phyloP scores from a whole-genome alignment of 257 asterid species.

The Ajuga chamaepitys region DNA sequence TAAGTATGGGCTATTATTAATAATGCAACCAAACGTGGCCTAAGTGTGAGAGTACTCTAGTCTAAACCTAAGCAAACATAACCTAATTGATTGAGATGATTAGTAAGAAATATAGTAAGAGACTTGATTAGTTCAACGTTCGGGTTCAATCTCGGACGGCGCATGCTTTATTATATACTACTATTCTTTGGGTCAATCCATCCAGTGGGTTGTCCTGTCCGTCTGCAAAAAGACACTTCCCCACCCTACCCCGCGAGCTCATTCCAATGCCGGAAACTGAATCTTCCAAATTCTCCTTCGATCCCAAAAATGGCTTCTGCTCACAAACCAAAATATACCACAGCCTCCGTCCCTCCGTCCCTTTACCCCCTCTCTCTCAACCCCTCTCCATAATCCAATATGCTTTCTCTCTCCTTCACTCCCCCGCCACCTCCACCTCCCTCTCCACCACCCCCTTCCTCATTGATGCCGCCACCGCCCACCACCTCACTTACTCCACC shows the following conservation, averaged over 20 bases:
- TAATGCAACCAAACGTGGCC: too few species aligned
- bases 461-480: slow-evolving; percentile 53
- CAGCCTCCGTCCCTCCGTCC: slow-evolving; percentile 51
- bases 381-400: slow-evolving; percentile 50
- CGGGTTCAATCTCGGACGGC: too few species aligned
- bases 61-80: too few species aligned
- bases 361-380: slow-evolving; percentile 45
- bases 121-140: too few species aligned
- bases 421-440: slow-evolving; percentile 31
- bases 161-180: too few species aligned
- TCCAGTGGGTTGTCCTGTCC: too few species aligned
- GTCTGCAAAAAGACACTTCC: too few species aligned
- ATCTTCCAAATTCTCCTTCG: neutral
- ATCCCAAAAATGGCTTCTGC: slow-evolving; percentile 51
- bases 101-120: too few species aligned
- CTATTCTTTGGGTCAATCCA: too few species aligned
- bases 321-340: slow-evolving; percentile 41
- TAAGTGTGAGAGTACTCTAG: too few species aligned
- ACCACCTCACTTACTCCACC: slow-evolving; percentile 36
- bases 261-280: slow-evolving; percentile 32
- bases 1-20: too few species aligned
- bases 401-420: slow-evolving; percentile 52
- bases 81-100: too few species aligned
- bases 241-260: neutral
- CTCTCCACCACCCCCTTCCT: slow-evolving; percentile 57